Percentiles rank a stretch among this genome's conserved stretches.
phyloP scores from a whole-genome alignment of 129 eudicot genomes.

The Artemisia annua region DNA sequence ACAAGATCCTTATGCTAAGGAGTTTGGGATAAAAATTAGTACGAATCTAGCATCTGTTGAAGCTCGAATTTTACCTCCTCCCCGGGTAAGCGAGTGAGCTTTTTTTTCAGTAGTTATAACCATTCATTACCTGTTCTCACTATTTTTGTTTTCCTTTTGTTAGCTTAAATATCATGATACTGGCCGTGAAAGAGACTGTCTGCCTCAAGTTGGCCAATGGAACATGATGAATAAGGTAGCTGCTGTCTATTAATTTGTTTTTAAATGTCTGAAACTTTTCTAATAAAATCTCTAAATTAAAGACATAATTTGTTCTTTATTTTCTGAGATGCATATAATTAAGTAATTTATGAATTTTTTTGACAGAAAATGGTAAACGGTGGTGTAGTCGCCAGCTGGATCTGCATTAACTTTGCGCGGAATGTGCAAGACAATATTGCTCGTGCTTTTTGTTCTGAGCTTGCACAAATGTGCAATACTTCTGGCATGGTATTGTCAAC shows the following conservation, averaged over 20 bases:
- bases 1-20: constrained; percentile 79
- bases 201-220: constrained; percentile 98
- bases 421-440: constrained; percentile 88
- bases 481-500: constrained; percentile 75
- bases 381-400: constrained; percentile 78
- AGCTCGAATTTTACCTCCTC: constrained; percentile 91
- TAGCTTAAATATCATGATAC: constrained; percentile 97
- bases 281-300: background rate
- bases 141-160: background rate
- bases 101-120: background rate
- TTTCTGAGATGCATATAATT: background rate
- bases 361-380: constrained; percentile 61
- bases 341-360: background rate
- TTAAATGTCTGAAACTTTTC: background rate
- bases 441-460: constrained; percentile 72
- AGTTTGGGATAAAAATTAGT: constrained; percentile 91
- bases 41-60: constrained; percentile 81
- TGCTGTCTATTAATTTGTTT: background rate
- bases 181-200: constrained; percentile 88
- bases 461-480: constrained; percentile 88
- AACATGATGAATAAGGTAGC: constrained; percentile 94
- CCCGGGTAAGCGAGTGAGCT: constrained; percentile 53
- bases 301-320: background rate
- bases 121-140: background rate
- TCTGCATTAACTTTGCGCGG: constrained; percentile 85